Evolutionary conservation across 176 grass and related monocot species (phyloP).

Genomic region (Avena atlantica): DNA sequence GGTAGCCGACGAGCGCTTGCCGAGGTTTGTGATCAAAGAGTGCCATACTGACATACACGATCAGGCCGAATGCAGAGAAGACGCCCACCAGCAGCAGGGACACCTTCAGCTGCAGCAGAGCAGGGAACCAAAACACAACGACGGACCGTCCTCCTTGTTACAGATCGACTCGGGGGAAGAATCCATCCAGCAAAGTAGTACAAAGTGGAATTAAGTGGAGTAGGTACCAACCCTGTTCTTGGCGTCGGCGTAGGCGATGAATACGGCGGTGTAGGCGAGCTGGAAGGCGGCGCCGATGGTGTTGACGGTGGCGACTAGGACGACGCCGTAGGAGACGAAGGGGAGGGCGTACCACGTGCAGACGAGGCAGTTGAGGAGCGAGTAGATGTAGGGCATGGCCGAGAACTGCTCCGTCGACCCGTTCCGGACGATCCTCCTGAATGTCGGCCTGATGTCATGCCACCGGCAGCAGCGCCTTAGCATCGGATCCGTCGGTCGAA

Average conservation of each 20-base stretch:
- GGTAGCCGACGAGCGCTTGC: conserved; percentile 74
- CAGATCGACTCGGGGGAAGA: no score
- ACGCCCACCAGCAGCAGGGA: conserved; percentile 58
- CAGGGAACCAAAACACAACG: not conserved
- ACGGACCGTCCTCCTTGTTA: no score
- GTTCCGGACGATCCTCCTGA: conserved; percentile 77
- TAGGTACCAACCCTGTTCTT: conserved; percentile 56
- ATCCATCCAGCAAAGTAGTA: not conserved
- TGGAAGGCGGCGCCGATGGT: conserved; percentile 85
- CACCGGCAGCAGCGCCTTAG: no score
- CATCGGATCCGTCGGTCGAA: conserved; percentile 9
- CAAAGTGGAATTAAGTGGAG: not conserved
- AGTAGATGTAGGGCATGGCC: conserved; percentile 89
- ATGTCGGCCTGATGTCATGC: conserved; percentile 81
- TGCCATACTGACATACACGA: conserved; percentile 66
- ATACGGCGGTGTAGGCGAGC: conserved; percentile 72
- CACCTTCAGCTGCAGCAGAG: conserved; percentile 71
- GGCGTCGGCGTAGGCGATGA: conserved; percentile 68
- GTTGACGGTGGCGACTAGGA: conserved; percentile 84
- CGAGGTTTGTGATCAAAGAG: conserved; percentile 69
- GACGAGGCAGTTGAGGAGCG: conserved; percentile 91
- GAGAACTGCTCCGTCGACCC: conserved; percentile 97
- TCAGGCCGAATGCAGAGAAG: conserved; percentile 54
- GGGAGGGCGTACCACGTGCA: conserved; percentile 97
- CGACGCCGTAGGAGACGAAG: conserved; percentile 81